These are phyloP conservation scores for Eucalyptus sp. DNA, from an alignment of 345 rosid genomes.

Conservation along the genomic window DNA sequence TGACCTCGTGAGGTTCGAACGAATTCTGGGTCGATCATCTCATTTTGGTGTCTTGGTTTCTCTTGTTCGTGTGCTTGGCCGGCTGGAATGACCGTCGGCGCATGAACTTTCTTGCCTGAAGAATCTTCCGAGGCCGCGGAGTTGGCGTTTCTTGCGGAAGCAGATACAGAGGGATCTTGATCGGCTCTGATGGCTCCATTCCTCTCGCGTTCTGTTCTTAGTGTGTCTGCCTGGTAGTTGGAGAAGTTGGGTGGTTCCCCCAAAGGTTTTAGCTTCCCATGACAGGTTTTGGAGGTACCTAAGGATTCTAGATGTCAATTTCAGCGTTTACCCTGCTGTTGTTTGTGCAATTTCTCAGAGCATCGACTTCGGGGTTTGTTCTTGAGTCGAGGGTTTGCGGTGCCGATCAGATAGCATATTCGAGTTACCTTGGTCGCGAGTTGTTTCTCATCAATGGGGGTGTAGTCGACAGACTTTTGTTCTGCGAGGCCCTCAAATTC, in stretches of 20 bases:
- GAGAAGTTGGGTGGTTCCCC: background rate
- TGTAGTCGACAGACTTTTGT: constrained; percentile 26
- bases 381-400: constrained; percentile 38
- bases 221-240: background rate
- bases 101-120: background rate
- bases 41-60: background rate
- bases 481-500: constrained; percentile 42
- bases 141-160: background rate
- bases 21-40: background rate
- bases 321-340: constrained; percentile 20
- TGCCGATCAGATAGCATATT: constrained; percentile 37
- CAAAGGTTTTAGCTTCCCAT: background rate
- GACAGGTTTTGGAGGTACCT: background rate
- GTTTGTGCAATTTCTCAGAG: constrained; percentile 18
- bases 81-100: background rate
- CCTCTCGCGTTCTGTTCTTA: background rate
- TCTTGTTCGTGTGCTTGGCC: background rate
- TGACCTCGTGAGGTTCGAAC: background rate
- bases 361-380: constrained; percentile 22
- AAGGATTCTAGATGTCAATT: constrained; percentile 5
- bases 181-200: background rate
- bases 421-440: constrained; percentile 17
- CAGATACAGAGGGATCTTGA: background rate
- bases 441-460: constrained; percentile 48
- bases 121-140: background rate